Conservation (phyloP, 768 basidiomycete species). For the Amanita phalloides region DNA sequence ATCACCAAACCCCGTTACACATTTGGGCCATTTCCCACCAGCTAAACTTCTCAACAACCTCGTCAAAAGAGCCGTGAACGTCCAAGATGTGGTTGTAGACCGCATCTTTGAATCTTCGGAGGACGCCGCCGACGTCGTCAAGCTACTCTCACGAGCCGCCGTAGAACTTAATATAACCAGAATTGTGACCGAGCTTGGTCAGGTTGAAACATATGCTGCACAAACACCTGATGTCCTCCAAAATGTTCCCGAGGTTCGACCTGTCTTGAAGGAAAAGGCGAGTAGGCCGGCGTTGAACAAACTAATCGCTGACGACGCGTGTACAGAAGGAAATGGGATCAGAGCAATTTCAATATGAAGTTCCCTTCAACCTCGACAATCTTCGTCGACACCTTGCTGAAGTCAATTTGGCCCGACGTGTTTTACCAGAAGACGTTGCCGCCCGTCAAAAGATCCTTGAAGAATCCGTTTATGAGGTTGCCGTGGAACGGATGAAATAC, state of each 20-base stretch:
- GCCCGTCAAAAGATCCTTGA: slow-evolving; percentile 77
- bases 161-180: slow-evolving; percentile 38
- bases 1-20: slow-evolving; percentile 12
- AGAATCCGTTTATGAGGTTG: slow-evolving; percentile 78
- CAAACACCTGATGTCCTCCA: slow-evolving; percentile 30
- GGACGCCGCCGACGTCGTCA: slow-evolving; percentile 44
- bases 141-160: slow-evolving; percentile 47
- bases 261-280: slow-evolving; percentile 38
- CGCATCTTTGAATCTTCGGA: slow-evolving; percentile 43
- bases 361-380: slow-evolving; percentile 69
- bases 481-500: slow-evolving; percentile 56
- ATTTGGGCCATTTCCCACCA: slow-evolving; percentile 12
- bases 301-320: not conserved
- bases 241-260: slow-evolving; percentile 48
- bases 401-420: slow-evolving; percentile 49
- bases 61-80: slow-evolving; percentile 35
- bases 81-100: slow-evolving; percentile 45
- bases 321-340: not conserved
- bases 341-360: slow-evolving; percentile 18
- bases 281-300: slow-evolving; percentile 11
- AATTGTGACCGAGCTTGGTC: slow-evolving; percentile 46
- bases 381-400: slow-evolving; percentile 60
- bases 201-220: slow-evolving; percentile 36
- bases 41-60: slow-evolving; percentile 32
- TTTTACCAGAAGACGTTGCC: slow-evolving; percentile 56